Evolutionary conservation across 2,329 filamentous ascomycete genomes (phyloP).

Genomic region (Purpureocillium lavendulum): DNA sequence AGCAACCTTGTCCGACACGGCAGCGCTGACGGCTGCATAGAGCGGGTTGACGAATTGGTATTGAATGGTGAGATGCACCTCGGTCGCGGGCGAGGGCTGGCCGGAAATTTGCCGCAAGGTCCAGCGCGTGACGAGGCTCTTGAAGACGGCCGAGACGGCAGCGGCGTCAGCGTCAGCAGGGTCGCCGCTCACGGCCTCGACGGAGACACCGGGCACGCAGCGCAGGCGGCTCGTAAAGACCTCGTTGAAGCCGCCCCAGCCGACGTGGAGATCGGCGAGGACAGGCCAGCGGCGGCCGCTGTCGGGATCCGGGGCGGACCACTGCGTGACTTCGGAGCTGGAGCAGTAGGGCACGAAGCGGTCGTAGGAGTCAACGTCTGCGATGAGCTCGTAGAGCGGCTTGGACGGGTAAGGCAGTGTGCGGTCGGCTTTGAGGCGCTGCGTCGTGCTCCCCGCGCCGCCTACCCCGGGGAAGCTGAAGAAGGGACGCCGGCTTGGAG

Average conservation of each 20-base stretch:
- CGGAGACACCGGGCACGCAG: slow-evolving; percentile 63
- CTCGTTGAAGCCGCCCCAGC: slow-evolving; percentile 78
- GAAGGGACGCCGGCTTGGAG: slow-evolving; percentile 9
- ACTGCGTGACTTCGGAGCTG: slow-evolving; percentile 66
- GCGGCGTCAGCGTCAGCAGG: slow-evolving; percentile 32
- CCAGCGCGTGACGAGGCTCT: slow-evolving; percentile 64
- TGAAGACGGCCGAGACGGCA: slow-evolving; percentile 47
- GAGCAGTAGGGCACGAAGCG: slow-evolving; percentile 89
- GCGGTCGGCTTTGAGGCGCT: slow-evolving; percentile 64
- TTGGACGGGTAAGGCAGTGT: slow-evolving; percentile 65
- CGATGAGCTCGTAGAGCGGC: slow-evolving; percentile 75
- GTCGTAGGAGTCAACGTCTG: slow-evolving; percentile 78
- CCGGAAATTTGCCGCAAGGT: slow-evolving; percentile 40
- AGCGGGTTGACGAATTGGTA: slow-evolving; percentile 87
- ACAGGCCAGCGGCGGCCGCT: slow-evolving; percentile 54
- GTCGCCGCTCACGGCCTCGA: slow-evolving; percentile 68
- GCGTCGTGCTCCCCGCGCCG: slow-evolving; percentile 32
- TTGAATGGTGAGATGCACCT: slow-evolving; percentile 67
- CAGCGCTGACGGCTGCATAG: slow-evolving; percentile 72
- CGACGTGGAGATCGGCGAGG: slow-evolving; percentile 71
- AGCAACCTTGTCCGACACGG: slow-evolving; percentile 77
- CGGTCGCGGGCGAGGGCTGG: slow-evolving; percentile 37
- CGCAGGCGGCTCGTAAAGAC: slow-evolving; percentile 72
- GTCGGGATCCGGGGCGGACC: slow-evolving; percentile 45
- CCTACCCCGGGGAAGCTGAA: slow-evolving; percentile 12